Evolutionary conservation across 148 eudicot genomes (phyloP).

Genomic region (Rhododendron kiyosumense): DNA sequence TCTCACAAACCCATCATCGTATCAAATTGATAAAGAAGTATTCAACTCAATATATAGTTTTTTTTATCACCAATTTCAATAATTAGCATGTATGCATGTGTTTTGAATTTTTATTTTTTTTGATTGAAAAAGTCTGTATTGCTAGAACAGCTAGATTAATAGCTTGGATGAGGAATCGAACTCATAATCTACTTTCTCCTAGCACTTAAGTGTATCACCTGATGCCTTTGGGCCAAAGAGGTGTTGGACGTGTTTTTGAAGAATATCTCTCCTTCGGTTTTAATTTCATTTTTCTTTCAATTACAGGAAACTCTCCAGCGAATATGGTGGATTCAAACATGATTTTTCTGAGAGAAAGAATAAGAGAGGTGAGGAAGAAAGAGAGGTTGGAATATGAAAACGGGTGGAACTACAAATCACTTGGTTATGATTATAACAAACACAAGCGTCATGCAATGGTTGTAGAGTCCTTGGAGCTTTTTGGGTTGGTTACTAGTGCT

Average conservation of each 20-base stretch:
- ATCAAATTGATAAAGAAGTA: neutral
- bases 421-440: neutral
- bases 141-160: no score
- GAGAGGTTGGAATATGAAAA: neutral
- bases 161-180: no score
- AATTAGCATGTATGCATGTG: neutral
- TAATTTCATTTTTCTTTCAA: neutral
- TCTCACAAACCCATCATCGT: neutral
- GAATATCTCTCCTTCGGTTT: neutral
- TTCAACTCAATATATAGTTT: neutral
- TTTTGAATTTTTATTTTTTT: neutral
- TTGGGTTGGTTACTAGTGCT: neutral
- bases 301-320: neutral
- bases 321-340: constrained; percentile 4
- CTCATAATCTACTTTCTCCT: neutral
- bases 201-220: no score
- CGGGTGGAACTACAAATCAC: constrained; percentile 1
- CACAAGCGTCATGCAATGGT: neutral
- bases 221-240: neutral
- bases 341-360: constrained; percentile 2
- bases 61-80: neutral
- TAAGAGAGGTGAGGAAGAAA: neutral
- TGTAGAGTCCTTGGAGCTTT: neutral
- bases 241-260: neutral
- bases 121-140: no score